phyloP scores from a whole-genome alignment of 371 early-diverging fungal species.

The Catenaria anguillulae region DNA sequence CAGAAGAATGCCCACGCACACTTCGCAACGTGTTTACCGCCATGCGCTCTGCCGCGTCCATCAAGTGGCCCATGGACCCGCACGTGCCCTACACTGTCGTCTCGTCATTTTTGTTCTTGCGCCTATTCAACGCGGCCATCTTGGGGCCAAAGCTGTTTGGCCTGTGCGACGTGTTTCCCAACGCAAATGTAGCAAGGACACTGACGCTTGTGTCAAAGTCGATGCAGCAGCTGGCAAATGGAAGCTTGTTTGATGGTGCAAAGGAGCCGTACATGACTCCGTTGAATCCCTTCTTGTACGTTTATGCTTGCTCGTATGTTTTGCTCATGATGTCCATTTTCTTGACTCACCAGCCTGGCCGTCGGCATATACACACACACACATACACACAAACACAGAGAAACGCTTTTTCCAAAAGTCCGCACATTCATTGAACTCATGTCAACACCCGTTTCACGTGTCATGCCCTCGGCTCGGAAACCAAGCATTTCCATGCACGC shows the following conservation, averaged over 20 bases:
- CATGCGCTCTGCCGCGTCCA: not conserved
- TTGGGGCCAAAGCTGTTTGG: conserved; percentile 12
- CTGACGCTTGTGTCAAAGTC: conserved; percentile 10
- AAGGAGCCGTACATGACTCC: conserved; percentile 13
- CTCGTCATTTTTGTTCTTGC: conserved; percentile 10
- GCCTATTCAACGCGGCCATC: conserved; percentile 12
- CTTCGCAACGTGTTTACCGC: not conserved
- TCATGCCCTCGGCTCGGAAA: too few species aligned
- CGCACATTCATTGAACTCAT: not conserved
- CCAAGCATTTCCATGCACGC: too few species aligned
- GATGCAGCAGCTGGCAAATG: conserved; percentile 9
- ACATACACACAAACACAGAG: not conserved
- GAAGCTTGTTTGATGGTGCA: conserved; percentile 7
- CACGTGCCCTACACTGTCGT: conserved; percentile 6
- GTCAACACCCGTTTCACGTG: not conserved
- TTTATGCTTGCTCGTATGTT: not conserved
- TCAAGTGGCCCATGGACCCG: not conserved
- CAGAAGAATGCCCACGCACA: not conserved
- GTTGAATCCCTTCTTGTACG: conserved; percentile 3
- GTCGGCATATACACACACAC: not conserved
- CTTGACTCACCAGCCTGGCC: too few species aligned
- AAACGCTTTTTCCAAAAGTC: not conserved
- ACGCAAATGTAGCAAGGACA: conserved; percentile 2
- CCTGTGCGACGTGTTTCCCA: not conserved
- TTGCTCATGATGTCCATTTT: conserved; percentile 4